phyloP scores from a whole-genome alignment of 1,139 yeast genomes.

The Groenewaldozyma auringiensis region DNA sequence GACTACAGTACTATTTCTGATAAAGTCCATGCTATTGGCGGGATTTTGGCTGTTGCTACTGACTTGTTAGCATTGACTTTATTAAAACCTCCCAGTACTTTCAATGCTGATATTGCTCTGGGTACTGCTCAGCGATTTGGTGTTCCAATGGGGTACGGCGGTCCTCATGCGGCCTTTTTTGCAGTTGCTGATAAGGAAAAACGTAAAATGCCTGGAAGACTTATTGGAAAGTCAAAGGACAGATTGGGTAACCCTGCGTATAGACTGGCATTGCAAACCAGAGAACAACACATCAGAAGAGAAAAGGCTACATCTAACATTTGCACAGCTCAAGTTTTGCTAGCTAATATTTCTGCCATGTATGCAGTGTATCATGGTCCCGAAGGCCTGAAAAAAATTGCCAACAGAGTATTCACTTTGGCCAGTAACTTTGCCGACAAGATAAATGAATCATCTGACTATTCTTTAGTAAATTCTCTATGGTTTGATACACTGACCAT shows the following conservation, averaged over 20 bases:
- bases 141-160: conserved; percentile 96
- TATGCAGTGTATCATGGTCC: conserved; percentile 97
- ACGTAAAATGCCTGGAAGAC: conserved; percentile 93
- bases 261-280: conserved; percentile 89
- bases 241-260: conserved; percentile 82
- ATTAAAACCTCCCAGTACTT: conserved; percentile 72
- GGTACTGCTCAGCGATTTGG: conserved; percentile 96
- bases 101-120: conserved; percentile 87
- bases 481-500: conserved; percentile 90
- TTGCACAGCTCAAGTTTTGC: conserved; percentile 93
- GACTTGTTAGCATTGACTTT: conserved; percentile 84
- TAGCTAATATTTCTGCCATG: conserved; percentile 93
- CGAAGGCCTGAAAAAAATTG: conserved; percentile 74
- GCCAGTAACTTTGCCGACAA: conserved; percentile 64
- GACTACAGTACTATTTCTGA: conserved; percentile 53
- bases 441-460: conserved; percentile 28
- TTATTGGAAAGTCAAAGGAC: conserved; percentile 89
- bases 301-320: conserved; percentile 97
- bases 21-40: conserved; percentile 61
- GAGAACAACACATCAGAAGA: conserved; percentile 96
- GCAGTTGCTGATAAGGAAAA: conserved; percentile 72
- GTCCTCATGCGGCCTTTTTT: conserved; percentile 97
- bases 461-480: conserved; percentile 42
- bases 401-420: conserved; percentile 66
- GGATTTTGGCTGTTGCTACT: conserved; percentile 75